Evolutionary conservation across 2,329 filamentous ascomycete species (phyloP).

Genomic region (Pseudocercospora musae): DNA sequence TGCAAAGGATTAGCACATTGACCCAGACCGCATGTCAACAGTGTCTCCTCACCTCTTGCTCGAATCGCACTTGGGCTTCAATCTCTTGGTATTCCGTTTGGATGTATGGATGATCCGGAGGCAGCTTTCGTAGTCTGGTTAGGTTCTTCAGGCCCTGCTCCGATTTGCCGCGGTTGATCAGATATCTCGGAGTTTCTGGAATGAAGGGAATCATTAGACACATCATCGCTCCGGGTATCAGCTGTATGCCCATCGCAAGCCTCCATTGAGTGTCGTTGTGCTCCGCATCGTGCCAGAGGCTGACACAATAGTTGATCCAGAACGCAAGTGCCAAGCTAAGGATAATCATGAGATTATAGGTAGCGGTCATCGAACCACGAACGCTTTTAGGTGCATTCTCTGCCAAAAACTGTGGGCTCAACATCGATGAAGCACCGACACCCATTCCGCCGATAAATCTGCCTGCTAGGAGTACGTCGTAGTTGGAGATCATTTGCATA

Average conservation of each 20-base stretch:
- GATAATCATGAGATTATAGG: conserved; percentile 22
- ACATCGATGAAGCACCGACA: conserved; percentile 20
- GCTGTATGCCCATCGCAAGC: conserved; percentile 18
- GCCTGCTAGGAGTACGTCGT: conserved; percentile 17
- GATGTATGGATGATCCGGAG: conserved; percentile 24
- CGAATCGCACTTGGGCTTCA: conserved; percentile 23
- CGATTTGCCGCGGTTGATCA: conserved; percentile 17
- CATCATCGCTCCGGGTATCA: conserved; percentile 21
- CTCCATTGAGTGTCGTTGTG: conserved; percentile 15
- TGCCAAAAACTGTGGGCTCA: conserved; percentile 19
- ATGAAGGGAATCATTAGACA: conserved; percentile 22
- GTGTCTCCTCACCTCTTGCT: conserved; percentile 13
- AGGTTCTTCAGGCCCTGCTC: conserved; percentile 19
- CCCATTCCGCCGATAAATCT: conserved; percentile 22
- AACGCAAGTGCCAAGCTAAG: conserved; percentile 15
- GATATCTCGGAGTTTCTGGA: conserved; percentile 18
- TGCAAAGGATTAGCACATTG: background rate
- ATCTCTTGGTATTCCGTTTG: conserved; percentile 25
- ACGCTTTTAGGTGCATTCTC: conserved; percentile 21
- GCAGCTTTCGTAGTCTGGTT: conserved; percentile 21
- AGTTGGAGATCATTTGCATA: conserved; percentile 21
- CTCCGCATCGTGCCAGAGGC: conserved; percentile 14
- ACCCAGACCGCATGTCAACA: background rate
- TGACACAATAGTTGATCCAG: conserved; percentile 21
- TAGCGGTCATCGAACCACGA: conserved; percentile 22